Base-by-base conservation (phyloP, 2,329 filamentous ascomycete species). In the Chaetothyriales sp. region DNA sequence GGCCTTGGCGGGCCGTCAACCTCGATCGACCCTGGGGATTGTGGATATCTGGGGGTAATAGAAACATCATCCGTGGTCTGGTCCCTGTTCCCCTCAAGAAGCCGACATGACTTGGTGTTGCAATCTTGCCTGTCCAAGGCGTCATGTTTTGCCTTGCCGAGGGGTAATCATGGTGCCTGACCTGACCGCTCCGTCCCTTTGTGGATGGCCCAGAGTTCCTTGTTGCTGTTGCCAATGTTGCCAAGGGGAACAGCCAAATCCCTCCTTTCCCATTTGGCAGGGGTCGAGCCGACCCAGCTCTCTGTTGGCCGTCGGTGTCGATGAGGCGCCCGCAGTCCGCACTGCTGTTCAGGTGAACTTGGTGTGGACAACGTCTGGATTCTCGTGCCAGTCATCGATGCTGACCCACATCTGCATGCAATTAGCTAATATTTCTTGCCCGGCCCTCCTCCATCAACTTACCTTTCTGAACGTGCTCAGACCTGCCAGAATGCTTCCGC, bases 301-400 rank as follows among this genome's bases (percentile, higher is more conserved):
- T 10, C 12, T 4, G 15, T 4, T 39, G 32, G 10, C 15, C 12
- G 32, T 9, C 28, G 15, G 10, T 39, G 32, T 39, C 12, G 28
- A 12, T 10, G 6, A 10, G 18, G 43, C 5, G 12, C 36, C 20
- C 12, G n/a, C n/a, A n/a, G n/a, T 36, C n/a, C 18, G 1, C 7
- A 12, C 2, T 48, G 10, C 5, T 48, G 10, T 43, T 67, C 76
- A 95, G 63, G 87, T 89, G 69, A 96, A 95, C 70, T 95, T 96
- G 64, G 87, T 92, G 70, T 96, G 90, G 65, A 98, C 96, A 62
- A 98, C 92, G 65, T 98, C 90, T 18, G 92, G 92, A 66, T 98
- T 95, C 76, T 98, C 92, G 67, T 98, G 92, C 92, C 92, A 98
- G 74, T 98, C 92, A 65, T 96, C 92, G 65, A 95, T 90, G 70